These are phyloP conservation scores for Picochlorum sp. DNA, from an alignment of 139 green algal species.

Conservation along the genomic window DNA sequence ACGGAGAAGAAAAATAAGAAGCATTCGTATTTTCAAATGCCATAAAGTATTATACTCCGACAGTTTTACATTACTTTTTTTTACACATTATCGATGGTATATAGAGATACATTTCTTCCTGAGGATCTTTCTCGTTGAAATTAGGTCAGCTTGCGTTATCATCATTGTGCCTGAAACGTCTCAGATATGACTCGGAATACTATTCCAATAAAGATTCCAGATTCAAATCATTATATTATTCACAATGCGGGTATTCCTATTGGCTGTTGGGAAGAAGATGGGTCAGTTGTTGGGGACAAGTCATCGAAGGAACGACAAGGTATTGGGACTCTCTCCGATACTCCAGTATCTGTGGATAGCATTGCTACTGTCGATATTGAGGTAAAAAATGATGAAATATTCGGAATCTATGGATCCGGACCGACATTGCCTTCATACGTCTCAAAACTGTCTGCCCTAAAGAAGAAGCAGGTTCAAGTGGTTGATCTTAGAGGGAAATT, in stretches of 20 bases:
- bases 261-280: slow-evolving; percentile 6
- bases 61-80: too few species aligned
- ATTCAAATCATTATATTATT: slow-evolving; percentile 6
- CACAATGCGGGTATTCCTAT: slow-evolving; percentile 10
- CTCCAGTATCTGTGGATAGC: slow-evolving; percentile 17
- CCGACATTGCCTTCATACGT: neutral
- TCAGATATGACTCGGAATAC: too few species aligned
- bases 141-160: too few species aligned
- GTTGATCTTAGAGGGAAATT: slow-evolving; percentile 23
- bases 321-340: neutral
- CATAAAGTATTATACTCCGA: too few species aligned
- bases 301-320: too few species aligned
- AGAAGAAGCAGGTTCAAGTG: neutral
- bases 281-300: neutral
- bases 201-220: neutral
- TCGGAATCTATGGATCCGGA: neutral
- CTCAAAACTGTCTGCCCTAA: neutral
- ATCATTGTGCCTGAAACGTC: too few species aligned
- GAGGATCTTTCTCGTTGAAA: too few species aligned
- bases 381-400: neutral
- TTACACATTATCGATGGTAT: too few species aligned
- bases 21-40: too few species aligned
- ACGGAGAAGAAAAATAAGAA: too few species aligned
- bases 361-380: slow-evolving; percentile 30
- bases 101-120: too few species aligned